Conservation (phyloP, 2,329 filamentous ascomycete genomes). For the Teratosphaeria destructans region DNA sequence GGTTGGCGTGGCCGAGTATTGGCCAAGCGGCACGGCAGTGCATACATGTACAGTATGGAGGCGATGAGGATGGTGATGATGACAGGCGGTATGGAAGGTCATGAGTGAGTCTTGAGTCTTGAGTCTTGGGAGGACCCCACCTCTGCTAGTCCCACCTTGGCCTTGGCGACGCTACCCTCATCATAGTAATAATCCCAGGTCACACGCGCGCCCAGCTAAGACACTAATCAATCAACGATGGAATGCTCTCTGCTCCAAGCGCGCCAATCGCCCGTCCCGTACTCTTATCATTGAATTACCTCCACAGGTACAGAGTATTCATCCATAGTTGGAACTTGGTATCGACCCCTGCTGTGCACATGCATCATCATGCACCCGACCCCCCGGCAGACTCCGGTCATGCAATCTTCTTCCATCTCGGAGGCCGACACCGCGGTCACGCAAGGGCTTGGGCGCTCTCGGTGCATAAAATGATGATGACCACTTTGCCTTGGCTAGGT, state of each 20-base stretch:
- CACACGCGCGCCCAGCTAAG: background rate
- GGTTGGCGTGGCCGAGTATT: background rate
- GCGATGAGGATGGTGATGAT: background rate
- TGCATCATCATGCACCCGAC: no score
- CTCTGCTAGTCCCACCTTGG: background rate
- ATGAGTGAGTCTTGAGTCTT: background rate
- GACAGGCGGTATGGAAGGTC: background rate
- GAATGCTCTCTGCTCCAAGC: no score
- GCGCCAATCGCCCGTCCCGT: no score
- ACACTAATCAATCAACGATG: background rate
- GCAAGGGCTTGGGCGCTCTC: background rate
- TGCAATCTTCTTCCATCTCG: no score
- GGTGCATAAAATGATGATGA: background rate
- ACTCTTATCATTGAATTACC: no score
- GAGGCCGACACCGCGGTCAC: background rate
- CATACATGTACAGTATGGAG: no score
- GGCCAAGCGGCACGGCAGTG: background rate
- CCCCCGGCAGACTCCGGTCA: no score
- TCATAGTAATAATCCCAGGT: no score
- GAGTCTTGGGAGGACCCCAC: no score
- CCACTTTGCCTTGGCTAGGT: background rate
- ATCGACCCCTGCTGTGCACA: no score
- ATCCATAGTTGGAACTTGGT: no score
- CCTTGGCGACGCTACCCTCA: background rate
- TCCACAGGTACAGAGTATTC: no score